These are phyloP conservation scores for Tillandsia fasciculata DNA, from an alignment of 176 grass and related monocot genomes.

Conservation along the genomic window DNA sequence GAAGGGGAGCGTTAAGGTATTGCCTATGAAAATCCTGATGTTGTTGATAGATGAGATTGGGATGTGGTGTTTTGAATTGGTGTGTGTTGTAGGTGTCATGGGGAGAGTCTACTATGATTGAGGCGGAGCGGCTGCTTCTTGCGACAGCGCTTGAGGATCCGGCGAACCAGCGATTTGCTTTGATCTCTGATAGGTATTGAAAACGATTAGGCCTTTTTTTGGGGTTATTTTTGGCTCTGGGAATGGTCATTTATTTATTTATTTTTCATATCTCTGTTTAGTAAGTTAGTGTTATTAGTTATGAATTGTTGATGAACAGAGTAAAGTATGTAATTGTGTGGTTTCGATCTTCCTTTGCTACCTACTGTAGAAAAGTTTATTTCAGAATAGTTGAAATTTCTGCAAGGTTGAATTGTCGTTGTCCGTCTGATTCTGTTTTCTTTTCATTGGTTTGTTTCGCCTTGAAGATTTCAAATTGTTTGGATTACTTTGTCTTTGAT, in stretches of 20 bases:
- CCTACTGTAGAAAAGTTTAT: not conserved
- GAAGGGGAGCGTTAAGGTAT: slow-evolving; percentile 61
- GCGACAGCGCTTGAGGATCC: slow-evolving; percentile 67
- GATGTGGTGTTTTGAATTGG: slow-evolving; percentile 5
- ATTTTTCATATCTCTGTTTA: not conserved
- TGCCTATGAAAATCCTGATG: not conserved
- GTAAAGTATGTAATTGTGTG: not conserved
- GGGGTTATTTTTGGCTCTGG: not conserved
- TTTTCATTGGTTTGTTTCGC: no score
- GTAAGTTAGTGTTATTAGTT: not conserved
- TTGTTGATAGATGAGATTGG: slow-evolving; percentile 5
- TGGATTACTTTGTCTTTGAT: no score
- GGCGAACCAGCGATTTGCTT: slow-evolving; percentile 63
- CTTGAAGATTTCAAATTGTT: no score
- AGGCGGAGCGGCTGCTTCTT: slow-evolving; percentile 73
- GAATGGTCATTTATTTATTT: slow-evolving; percentile 1
- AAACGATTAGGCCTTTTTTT: not conserved
- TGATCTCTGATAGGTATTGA: slow-evolving; percentile 78
- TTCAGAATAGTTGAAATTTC: no score
- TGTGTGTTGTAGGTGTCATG: slow-evolving; percentile 59
- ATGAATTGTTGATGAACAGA: not conserved
- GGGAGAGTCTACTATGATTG: slow-evolving; percentile 85
- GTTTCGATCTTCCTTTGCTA: not conserved
- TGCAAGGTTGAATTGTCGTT: no score
- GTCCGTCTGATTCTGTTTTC: no score